Base-by-base conservation (phyloP, 2,329 filamentous ascomycete genomes). In the Cladorrhinum sp. region DNA sequence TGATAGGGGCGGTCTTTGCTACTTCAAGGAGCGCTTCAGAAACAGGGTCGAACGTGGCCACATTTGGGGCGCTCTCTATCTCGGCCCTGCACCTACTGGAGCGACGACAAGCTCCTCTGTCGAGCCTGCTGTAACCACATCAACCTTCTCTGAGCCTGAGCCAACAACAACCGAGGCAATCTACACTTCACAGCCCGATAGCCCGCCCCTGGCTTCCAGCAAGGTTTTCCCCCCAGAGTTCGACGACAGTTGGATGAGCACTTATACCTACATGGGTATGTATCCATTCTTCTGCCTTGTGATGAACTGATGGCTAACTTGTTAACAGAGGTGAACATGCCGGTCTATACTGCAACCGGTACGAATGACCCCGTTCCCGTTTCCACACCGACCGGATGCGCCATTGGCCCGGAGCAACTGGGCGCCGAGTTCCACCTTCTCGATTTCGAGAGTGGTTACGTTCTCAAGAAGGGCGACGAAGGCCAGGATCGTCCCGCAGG, bases 371-470 rank as follows among this genome's bases (percentile, higher is more conserved):
- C 52, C 6, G 28, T 36, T 16, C 28, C 52, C 28, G 20, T 54
- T 2, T 28, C 52, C 1, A 54, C 52, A 2, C 20, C 28, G 5
- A 36, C 52, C 3, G 36, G 52, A 20, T 54, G 52, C 10, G 36
- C 30, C 18, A 18, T 54, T 20, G 52, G 36, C 16, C 52, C 52
- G 2, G 52, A 36, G 2, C 26, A 54, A 8, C 30, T 36, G 52
- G 52, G 52, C 5, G 52, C 52, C n/a, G 28, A 36, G 23, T 54
- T 54, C 5, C 30, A 51, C 52, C 58, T 55, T 10, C 42, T 60
- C 16, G 58, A 60, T 39, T 33, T 55, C 8, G 23, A 24, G 12
- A 28, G 28, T 10, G 42, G 48, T 24, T 55, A 55, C n/a, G 24
- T 60, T 21, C 39, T 55, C 20, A 26, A 36, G 14, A 42, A 50